These are phyloP conservation scores for Auricularia auricula-judae DNA, from an alignment of 768 basidiomycete species.

Conservation along the genomic window DNA sequence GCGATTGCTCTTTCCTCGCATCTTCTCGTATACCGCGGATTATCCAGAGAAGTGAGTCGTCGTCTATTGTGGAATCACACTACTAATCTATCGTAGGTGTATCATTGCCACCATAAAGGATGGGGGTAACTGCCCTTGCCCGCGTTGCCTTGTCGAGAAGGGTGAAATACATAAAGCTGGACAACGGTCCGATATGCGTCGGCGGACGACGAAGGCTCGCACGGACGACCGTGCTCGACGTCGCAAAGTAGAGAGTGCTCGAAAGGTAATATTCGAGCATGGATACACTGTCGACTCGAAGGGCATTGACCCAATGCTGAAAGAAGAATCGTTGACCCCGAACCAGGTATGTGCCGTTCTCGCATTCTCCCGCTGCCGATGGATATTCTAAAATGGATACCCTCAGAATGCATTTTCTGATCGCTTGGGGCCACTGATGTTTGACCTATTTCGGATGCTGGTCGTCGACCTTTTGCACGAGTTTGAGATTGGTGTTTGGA, in stretches of 20 bases:
- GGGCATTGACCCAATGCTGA: constrained; percentile 1
- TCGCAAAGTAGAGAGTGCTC: constrained; percentile 2
- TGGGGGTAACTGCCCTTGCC: constrained; percentile 14
- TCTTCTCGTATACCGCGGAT: too few species aligned
- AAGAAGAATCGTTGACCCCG: constrained; percentile 9
- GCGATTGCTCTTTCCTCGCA: too few species aligned
- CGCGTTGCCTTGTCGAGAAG: constrained; percentile 9
- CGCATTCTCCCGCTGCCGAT: too few species aligned
- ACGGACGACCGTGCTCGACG: neutral
- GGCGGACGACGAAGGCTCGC: neutral
- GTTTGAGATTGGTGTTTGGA: constrained; percentile 26
- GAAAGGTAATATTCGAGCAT: constrained; percentile 5
- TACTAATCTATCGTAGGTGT: neutral
- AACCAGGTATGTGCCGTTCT: constrained; percentile 4
- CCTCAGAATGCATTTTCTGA: constrained; percentile 7
- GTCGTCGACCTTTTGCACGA: constrained; percentile 23
- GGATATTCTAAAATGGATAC: neutral
- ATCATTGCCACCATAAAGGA: constrained; percentile 12
- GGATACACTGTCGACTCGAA: constrained; percentile 2
- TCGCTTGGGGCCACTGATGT: neutral
- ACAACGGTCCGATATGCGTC: constrained; percentile 2
- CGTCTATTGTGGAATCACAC: neutral
- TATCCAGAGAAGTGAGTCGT: neutral
- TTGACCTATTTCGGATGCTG: constrained; percentile 3
- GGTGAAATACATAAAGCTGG: constrained; percentile 9